Percentiles rank a stretch among this genome's conserved stretches.
Evolutionary conservation across 139 green algal genomes (phyloP).

Genomic region (Dunaliella primolecta): DNA sequence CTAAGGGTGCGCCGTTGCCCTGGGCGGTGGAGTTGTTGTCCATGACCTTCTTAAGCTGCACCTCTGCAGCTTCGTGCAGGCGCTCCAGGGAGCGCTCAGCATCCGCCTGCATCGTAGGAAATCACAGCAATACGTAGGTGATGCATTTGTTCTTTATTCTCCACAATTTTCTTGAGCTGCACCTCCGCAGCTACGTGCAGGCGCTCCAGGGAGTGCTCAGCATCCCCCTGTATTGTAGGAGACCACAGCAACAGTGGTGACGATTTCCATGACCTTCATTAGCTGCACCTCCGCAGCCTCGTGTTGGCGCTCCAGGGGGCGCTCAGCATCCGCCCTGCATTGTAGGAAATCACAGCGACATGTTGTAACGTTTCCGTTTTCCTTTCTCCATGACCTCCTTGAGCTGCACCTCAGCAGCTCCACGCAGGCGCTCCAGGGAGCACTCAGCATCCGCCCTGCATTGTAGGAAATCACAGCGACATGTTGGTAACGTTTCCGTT

Average conservation of each 20-base stretch:
- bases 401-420: slow-evolving; percentile 74
- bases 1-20: background rate
- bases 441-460: slow-evolving; percentile 79
- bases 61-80: slow-evolving; percentile 79
- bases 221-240: slow-evolving; percentile 75
- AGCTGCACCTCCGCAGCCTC: slow-evolving; percentile 76
- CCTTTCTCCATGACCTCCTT: slow-evolving; percentile 35
- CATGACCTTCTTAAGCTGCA: slow-evolving; percentile 54
- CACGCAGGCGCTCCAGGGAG: slow-evolving; percentile 78
- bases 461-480: background rate
- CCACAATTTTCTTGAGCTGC: slow-evolving; percentile 53
- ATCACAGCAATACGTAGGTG: background rate
- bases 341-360: background rate
- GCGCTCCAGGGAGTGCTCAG: slow-evolving; percentile 75
- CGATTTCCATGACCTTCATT: slow-evolving; percentile 38
- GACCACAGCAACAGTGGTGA: too few relatives aligned
- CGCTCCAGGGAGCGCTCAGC: slow-evolving; percentile 78
- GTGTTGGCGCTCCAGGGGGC: slow-evolving; percentile 77
- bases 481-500: too few relatives aligned
- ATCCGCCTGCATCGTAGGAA: slow-evolving; percentile 73
- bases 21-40: slow-evolving; percentile 8
- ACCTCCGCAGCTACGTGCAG: slow-evolving; percentile 82
- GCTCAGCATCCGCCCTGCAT: slow-evolving; percentile 79
- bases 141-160: too few relatives aligned
- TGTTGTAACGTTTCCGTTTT: too few relatives aligned